Evolutionary conservation across 305 asterid species (phyloP), one percentile per base, ranked within the genome.

Genomic region (Solanum hybrid): DNA sequence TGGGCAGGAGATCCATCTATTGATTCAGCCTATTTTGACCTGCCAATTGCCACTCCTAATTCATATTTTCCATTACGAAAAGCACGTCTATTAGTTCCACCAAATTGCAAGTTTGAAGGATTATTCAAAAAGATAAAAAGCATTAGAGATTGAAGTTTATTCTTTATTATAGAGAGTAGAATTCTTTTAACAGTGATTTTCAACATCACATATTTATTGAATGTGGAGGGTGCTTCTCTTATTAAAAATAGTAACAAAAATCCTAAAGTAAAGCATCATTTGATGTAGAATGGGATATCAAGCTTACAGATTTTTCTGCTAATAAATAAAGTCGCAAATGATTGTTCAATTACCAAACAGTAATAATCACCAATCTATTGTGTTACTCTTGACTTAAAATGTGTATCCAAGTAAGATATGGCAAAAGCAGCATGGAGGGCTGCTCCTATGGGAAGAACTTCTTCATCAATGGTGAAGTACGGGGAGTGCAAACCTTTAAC

Each of bases 391-490:
- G 75, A 84, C 89, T 88, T 80, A 14, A 14, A 89, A 85, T 92
- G 90, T 64, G 69, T 85, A 89, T 94, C 94, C 92, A 95, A 91
- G 93, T 94, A 97, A 35, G 96, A 35, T 81, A 95, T 78, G 1
- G 98, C 98, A n/a, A 97, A 96, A 6, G 98, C 93, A 87, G 98
- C 98, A 90, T 95, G 98, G 34, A 96, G 92, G 75, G 98, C 95
- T 76, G 99, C 98, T 72, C 98, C 99, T 1, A 96, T 80, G 1
- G 96, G 93, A 84, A 97, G 96, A 86, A 89, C 96, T 76, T 87
- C 92, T 89, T 97, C 98, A 77, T 93, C 98, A 3, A 95, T 88
- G 64, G 90, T 89, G 76, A 97, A 92, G 90, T 95, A 89, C 4
- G 98, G 95, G 2, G 97, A 93, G 90, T 95, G 98, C 92, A 94